These are phyloP conservation scores for Diaporthe humulicola DNA, from an alignment of 2,329 filamentous ascomycete genomes.

Conservation along the genomic window DNA sequence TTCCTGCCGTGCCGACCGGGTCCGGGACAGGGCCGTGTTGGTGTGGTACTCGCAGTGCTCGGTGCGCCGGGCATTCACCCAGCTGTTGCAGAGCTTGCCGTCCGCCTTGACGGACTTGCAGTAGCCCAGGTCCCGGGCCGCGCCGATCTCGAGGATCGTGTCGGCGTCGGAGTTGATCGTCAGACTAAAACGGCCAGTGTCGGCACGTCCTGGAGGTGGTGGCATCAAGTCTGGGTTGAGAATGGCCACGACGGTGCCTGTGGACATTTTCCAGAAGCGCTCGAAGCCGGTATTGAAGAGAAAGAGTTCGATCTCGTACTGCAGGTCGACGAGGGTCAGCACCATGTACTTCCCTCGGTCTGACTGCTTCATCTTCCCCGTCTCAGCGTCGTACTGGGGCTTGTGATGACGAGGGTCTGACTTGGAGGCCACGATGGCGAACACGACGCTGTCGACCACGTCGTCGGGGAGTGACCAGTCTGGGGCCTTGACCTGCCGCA, in stretches of 20 bases:
- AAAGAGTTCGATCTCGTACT: conserved; percentile 92
- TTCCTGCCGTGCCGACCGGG: conserved; percentile 76
- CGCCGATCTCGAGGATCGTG: conserved; percentile 89
- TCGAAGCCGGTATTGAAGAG: conserved; percentile 93
- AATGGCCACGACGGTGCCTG: conserved; percentile 92
- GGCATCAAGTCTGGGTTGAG: conserved; percentile 94
- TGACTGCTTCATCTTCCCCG: conserved; percentile 63
- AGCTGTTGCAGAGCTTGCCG: conserved; percentile 82
- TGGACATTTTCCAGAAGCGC: conserved; percentile 92
- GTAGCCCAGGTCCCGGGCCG: conserved; percentile 86
- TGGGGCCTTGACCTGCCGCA: conserved; percentile 85
- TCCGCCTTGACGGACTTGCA: conserved; percentile 90
- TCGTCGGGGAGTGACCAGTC: conserved; percentile 84
- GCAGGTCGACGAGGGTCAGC: conserved; percentile 86
- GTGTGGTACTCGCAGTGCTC: conserved; percentile 95
- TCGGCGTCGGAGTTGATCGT: conserved; percentile 89
- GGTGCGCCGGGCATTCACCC: conserved; percentile 90
- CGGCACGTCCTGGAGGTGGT: conserved; percentile 79
- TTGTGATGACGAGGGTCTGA: conserved; percentile 80
- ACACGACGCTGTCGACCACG: conserved; percentile 89
- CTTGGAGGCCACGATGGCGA: conserved; percentile 90
- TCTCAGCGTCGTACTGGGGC: conserved; percentile 56
- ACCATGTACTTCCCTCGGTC: conserved; percentile 92
- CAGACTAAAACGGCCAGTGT: conserved; percentile 87
- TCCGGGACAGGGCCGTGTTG: conserved; percentile 82